Percentiles rank a stretch among this genome's conserved stretches.
Evolutionary conservation across 768 basidiomycete genomes (phyloP).

Genomic region (Kwoniella dendrophila): DNA sequence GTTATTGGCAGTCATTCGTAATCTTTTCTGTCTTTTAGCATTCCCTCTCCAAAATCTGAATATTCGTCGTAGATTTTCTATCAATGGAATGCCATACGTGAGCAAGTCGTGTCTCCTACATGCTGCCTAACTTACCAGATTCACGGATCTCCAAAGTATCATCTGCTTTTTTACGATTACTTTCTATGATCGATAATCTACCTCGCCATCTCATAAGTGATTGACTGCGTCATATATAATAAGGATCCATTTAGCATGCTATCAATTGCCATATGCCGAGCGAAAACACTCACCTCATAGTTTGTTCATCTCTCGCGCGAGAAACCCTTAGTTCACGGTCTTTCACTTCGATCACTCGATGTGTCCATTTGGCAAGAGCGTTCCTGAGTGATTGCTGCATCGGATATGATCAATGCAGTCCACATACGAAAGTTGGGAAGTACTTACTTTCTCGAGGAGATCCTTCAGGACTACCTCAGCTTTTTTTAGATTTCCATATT

Average conservation of each 20-base stretch:
- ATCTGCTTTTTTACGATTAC: constrained; percentile 18
- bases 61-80: constrained; percentile 17
- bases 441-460: constrained; percentile 10
- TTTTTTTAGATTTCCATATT: constrained; percentile 10
- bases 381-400: constrained; percentile 21
- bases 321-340: constrained; percentile 38
- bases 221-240: background rate
- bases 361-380: constrained; percentile 35
- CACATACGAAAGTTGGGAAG: background rate
- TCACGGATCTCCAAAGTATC: constrained; percentile 22
- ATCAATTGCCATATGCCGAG: background rate
- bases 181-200: background rate
- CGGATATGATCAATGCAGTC: background rate
- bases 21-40: constrained; percentile 11
- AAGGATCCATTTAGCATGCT: background rate
- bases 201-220: constrained; percentile 25
- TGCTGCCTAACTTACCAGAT: background rate
- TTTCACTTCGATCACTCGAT: constrained; percentile 41
- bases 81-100: background rate
- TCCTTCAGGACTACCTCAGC: background rate
- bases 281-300: constrained; percentile 15
- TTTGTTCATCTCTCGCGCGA: constrained; percentile 20
- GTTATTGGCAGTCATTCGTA: constrained; percentile 1
- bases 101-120: background rate
- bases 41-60: constrained; percentile 21